Conservation (phyloP, 352 stramenopile species). For the Globisporangium cystogenes region DNA sequence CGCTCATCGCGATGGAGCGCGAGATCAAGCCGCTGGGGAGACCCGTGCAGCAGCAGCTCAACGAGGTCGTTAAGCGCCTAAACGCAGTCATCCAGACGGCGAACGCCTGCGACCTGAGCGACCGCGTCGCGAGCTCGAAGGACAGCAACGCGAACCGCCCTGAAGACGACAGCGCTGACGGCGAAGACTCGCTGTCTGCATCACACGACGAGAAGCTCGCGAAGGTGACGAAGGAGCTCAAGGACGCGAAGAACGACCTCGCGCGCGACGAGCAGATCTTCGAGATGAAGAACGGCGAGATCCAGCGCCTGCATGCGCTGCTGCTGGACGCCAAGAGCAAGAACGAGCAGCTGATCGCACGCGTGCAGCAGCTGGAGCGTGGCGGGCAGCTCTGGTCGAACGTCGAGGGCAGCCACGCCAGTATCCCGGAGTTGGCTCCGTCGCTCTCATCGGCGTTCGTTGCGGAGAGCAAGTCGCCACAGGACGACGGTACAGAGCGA, state of each 20-base stretch:
- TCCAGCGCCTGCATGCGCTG: slow-evolving; percentile 53
- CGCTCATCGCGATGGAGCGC: slow-evolving; percentile 69
- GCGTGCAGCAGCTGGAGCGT: slow-evolving; percentile 64
- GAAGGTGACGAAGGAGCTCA: slow-evolving; percentile 48
- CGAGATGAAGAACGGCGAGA: slow-evolving; percentile 77
- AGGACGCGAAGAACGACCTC: slow-evolving; percentile 58
- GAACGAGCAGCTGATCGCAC: slow-evolving; percentile 65
- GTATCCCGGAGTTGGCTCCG: background rate
- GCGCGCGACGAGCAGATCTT: slow-evolving; percentile 80
- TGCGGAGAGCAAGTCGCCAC: slow-evolving; percentile 10
- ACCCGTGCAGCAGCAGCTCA: slow-evolving; percentile 70
- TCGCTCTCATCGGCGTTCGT: slow-evolving; percentile 1
- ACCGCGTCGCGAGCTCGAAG: slow-evolving; percentile 15
- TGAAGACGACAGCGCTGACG: slow-evolving; percentile 5
- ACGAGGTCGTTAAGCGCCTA: slow-evolving; percentile 74
- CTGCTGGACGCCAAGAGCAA: slow-evolving; percentile 60
- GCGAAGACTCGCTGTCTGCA: background rate
- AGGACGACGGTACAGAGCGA: slow-evolving; percentile 8
- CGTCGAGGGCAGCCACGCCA: slow-evolving; percentile 4
- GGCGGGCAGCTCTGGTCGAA: slow-evolving; percentile 69
- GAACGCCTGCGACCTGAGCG: slow-evolving; percentile 28
- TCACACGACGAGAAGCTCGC: slow-evolving; percentile 14
- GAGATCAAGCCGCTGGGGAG: slow-evolving; percentile 69
- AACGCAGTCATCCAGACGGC: slow-evolving; percentile 63
- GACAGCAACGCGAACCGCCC: slow-evolving; percentile 10